A percentile compares a stretch with the other conserved stretches of the same genome.
Evolutionary conservation across 805 yeast species (phyloP).

Genomic region (Ogataea chonburiensis): DNA sequence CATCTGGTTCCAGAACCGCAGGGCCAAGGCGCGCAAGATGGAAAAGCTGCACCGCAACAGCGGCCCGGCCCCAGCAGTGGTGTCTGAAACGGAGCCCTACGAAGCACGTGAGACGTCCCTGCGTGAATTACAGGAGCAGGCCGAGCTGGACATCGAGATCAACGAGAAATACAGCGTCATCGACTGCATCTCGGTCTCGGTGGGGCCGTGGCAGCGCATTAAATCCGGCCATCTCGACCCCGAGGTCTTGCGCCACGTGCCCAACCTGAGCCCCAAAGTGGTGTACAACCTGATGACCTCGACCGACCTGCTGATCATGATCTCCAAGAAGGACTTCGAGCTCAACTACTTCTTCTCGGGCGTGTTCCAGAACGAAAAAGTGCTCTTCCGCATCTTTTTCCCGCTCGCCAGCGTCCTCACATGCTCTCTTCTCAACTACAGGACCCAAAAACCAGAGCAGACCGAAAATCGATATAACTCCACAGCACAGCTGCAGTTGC

Average conservation of each 20-base stretch:
- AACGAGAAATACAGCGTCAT: constrained; percentile 67
- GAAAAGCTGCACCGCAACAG: constrained; percentile 44
- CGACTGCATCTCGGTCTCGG: constrained; percentile 66
- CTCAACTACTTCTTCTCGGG: constrained; percentile 79
- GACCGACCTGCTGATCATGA: constrained; percentile 68
- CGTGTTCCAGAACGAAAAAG: constrained; percentile 62
- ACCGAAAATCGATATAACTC: constrained; percentile 40
- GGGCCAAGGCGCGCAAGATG: constrained; percentile 73
- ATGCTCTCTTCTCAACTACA: constrained; percentile 55
- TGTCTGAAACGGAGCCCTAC: constrained; percentile 2
- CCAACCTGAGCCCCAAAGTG: constrained; percentile 66
- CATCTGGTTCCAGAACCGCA: constrained; percentile 88
- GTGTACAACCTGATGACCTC: constrained; percentile 62
- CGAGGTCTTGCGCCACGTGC: constrained; percentile 42
- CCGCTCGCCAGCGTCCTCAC: constrained; percentile 60
- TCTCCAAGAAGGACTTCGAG: constrained; percentile 68
- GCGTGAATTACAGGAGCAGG: constrained; percentile 20
- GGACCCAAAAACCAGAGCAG: constrained; percentile 26
- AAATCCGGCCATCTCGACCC: constrained; percentile 57
- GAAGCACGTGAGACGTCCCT: constrained; percentile 18
- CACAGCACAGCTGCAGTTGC: constrained; percentile 36
- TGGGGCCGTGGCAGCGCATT: constrained; percentile 79
- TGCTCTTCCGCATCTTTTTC: constrained; percentile 69
- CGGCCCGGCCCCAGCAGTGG: constrained; percentile 1
- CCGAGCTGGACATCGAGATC: constrained; percentile 46